A percentile compares a stretch with the other conserved stretches of the same genome.
These are phyloP conservation scores for Paratinospora sagittata DNA, from an alignment of 164 flowering plant species.

Conservation along the genomic window DNA sequence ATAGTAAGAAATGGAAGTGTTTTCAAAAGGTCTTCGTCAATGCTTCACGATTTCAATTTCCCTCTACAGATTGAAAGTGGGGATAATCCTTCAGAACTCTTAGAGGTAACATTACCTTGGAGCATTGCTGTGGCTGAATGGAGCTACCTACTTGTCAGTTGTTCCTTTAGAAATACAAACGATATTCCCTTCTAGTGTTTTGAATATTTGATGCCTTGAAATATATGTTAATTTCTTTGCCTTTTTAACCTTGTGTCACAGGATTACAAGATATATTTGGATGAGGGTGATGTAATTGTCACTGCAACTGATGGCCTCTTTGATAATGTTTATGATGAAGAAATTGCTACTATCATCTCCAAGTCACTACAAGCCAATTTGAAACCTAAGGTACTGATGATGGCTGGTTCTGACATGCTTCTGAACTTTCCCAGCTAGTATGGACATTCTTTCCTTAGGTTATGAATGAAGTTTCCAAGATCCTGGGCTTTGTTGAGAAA, in stretches of 20 bases:
- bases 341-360: slow-evolving; percentile 45
- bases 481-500: too few relatives aligned
- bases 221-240: neutral
- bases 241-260: slow-evolving; percentile 24
- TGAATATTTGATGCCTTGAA: neutral
- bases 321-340: slow-evolving; percentile 75
- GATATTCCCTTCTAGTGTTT: neutral
- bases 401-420: neutral
- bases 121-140: neutral
- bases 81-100: slow-evolving; percentile 43
- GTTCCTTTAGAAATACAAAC: neutral
- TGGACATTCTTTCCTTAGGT: neutral
- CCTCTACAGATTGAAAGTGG: slow-evolving; percentile 52
- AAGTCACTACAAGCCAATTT: slow-evolving; percentile 37
- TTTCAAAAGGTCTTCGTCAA: slow-evolving; percentile 47
- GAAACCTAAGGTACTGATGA: slow-evolving; percentile 42
- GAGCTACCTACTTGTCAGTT: neutral
- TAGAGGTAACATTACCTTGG: slow-evolving; percentile 39
- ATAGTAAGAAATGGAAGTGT: slow-evolving; percentile 63
- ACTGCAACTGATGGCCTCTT: slow-evolving; percentile 82
- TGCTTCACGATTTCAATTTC: slow-evolving; percentile 63
- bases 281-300: slow-evolving; percentile 66
- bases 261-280: slow-evolving; percentile 50
- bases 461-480: too few relatives aligned
- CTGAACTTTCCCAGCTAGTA: neutral